Percentiles rank a stretch among this genome's conserved stretches.
These are phyloP conservation scores for Parachaetomium inaequale DNA, from an alignment of 495 filamentous ascomycete species.

Conservation along the genomic window DNA sequence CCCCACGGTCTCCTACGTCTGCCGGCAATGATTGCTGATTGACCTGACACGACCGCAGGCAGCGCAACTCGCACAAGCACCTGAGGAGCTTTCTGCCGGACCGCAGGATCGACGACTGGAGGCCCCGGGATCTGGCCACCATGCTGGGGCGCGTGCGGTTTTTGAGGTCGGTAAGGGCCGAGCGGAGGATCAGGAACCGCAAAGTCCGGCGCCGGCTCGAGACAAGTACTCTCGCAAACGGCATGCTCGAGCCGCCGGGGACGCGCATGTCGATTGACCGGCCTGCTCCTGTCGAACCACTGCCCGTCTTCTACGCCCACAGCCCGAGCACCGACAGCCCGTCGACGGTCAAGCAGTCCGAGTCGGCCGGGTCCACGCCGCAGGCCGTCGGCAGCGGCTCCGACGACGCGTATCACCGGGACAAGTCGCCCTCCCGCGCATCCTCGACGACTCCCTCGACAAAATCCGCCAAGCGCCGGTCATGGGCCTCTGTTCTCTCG, in stretches of 20 bases:
- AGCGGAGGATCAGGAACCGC: slow-evolving; percentile 26
- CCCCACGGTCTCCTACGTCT: background rate
- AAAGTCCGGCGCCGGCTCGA: slow-evolving; percentile 21
- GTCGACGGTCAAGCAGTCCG: slow-evolving; percentile 18
- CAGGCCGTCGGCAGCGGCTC: slow-evolving; percentile 20
- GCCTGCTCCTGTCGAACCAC: slow-evolving; percentile 2
- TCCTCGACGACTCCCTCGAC: slow-evolving; percentile 26
- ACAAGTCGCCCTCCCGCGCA: slow-evolving; percentile 29
- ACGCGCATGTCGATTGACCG: slow-evolving; percentile 2
- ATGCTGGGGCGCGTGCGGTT: slow-evolving; percentile 35
- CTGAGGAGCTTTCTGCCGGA: slow-evolving; percentile 34
- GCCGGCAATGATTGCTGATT: slow-evolving; percentile 1
- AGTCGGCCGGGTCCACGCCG: slow-evolving; percentile 26
- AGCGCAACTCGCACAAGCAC: slow-evolving; percentile 38
- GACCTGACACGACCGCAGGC: slow-evolving; percentile 19
- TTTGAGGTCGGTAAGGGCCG: slow-evolving; percentile 28
- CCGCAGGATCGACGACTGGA: slow-evolving; percentile 36
- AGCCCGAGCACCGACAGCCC: slow-evolving; percentile 11
- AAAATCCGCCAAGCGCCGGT: slow-evolving; percentile 34
- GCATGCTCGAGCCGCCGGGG: background rate
- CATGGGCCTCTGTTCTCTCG: slow-evolving; percentile 35
- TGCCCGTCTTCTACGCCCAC: slow-evolving; percentile 5
- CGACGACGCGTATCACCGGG: slow-evolving; percentile 23
- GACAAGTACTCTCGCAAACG: background rate
- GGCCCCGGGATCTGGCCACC: slow-evolving; percentile 30